phyloP scores from a whole-genome alignment of 139 green algal genomes.

The Microglena sp. region DNA sequence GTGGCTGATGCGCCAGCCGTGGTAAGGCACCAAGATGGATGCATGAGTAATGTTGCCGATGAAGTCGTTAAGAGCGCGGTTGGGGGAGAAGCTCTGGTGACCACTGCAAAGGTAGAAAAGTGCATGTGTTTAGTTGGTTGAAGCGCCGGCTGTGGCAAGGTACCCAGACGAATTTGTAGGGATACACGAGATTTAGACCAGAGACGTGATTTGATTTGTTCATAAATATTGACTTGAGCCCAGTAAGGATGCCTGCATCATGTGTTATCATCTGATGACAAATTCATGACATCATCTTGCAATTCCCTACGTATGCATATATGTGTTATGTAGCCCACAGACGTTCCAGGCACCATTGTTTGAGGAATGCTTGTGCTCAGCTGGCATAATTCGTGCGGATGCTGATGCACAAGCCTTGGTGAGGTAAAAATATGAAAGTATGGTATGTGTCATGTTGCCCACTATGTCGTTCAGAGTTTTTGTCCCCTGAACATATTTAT shows the following conservation, averaged over 20 bases:
- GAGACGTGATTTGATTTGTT: background rate
- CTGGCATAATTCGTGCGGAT: no score
- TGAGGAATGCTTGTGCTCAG: no score
- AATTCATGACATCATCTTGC: background rate
- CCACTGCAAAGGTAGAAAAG: conserved; percentile 28
- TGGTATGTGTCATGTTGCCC: no score
- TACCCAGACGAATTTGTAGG: background rate
- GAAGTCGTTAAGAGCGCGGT: conserved; percentile 84
- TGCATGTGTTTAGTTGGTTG: conserved; percentile 6
- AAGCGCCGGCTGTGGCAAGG: background rate
- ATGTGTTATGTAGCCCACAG: no score
- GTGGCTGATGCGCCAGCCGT: conserved; percentile 91
- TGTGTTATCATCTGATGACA: background rate
- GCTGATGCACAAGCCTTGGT: no score
- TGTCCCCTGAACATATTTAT: conserved; percentile 3
- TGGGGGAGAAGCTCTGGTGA: conserved; percentile 87
- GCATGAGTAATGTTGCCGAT: conserved; percentile 84
- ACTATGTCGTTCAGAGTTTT: no score
- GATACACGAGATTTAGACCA: background rate
- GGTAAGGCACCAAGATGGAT: conserved; percentile 92
- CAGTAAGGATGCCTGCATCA: background rate
- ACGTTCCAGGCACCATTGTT: no score
- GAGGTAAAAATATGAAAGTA: no score
- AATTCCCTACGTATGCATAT: no score
- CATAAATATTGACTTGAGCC: no score